Evolutionary conservation across 768 basidiomycete genomes (phyloP).

Genomic region (Mycena vitilis): DNA sequence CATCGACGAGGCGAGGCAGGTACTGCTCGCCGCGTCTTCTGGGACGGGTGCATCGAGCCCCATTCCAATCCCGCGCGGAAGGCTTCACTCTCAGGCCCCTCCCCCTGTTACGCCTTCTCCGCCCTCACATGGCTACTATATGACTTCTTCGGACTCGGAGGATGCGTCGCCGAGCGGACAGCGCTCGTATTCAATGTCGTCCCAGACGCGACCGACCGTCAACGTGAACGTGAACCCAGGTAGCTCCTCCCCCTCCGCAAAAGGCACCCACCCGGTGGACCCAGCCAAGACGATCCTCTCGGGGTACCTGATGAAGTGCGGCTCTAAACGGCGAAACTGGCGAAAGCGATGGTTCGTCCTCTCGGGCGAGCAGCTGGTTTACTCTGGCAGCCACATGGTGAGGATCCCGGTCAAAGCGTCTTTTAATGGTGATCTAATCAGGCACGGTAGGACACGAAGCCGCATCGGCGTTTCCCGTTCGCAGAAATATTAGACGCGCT

Average conservation of each 20-base stretch:
- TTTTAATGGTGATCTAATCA: slow-evolving; percentile 21
- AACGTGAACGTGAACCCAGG: slow-evolving; percentile 22
- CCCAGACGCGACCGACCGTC: slow-evolving; percentile 54
- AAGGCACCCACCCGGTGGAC: slow-evolving; percentile 54
- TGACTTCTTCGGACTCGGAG: slow-evolving; percentile 86
- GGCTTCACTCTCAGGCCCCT: slow-evolving; percentile 40
- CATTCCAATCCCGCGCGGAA: slow-evolving; percentile 61
- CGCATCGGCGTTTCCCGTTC: slow-evolving; percentile 88
- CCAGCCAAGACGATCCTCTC: slow-evolving; percentile 84
- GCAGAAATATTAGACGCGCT: slow-evolving; percentile 91
- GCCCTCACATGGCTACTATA: slow-evolving; percentile 57
- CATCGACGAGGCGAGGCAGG: slow-evolving; percentile 80
- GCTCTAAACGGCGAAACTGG: slow-evolving; percentile 93
- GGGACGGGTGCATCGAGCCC: slow-evolving; percentile 61
- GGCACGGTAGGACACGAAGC: slow-evolving; percentile 77
- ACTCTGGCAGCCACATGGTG: slow-evolving; percentile 96
- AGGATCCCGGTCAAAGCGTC: slow-evolving; percentile 44
- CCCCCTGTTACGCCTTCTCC: slow-evolving; percentile 61
- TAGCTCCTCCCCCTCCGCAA: slow-evolving; percentile 51
- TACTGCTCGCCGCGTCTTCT: slow-evolving; percentile 71
- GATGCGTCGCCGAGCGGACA: slow-evolving; percentile 66
- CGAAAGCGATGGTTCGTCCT: slow-evolving; percentile 97
- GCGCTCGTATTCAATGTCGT: slow-evolving; percentile 55
- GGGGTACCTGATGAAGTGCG: slow-evolving; percentile 97
- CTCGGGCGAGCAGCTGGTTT: slow-evolving; percentile 88